A percentile compares a stretch with the other conserved stretches of the same genome.
Evolutionary conservation across 2,329 filamentous ascomycete species (phyloP).

Genomic region (Daldinia sp.): DNA sequence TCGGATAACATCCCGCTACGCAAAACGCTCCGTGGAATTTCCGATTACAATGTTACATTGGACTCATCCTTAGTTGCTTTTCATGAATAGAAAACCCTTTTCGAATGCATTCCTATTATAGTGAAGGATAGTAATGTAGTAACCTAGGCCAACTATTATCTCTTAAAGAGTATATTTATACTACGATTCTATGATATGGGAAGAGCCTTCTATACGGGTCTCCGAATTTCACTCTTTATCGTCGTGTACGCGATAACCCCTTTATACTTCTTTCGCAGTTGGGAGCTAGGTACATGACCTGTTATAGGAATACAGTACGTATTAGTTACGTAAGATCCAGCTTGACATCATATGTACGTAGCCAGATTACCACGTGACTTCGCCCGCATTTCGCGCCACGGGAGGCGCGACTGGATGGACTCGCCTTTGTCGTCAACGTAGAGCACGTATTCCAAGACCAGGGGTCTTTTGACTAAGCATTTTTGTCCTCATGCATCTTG

Average conservation of each 20-base stretch:
- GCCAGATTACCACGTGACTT: conserved; percentile 28
- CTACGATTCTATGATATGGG: neutral
- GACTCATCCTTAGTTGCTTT: conserved; percentile 3
- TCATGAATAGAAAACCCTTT: neutral
- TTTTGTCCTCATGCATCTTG: conserved; percentile 46
- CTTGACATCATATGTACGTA: neutral
- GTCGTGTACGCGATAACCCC: neutral
- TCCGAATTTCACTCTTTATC: neutral
- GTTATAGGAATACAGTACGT: neutral
- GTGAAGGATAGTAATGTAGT: neutral
- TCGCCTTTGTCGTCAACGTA: conserved; percentile 30
- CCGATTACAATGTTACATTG: neutral
- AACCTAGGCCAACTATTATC: too few species aligned
- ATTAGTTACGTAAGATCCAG: neutral
- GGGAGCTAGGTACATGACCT: too few species aligned
- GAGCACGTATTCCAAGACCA: neutral
- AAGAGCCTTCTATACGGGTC: neutral
- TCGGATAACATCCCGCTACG: conserved; percentile 1
- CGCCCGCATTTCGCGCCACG: conserved; percentile 37
- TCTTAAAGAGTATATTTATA: too few species aligned
- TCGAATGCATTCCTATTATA: neutral
- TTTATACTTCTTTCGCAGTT: neutral
- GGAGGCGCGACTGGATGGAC: conserved; percentile 22
- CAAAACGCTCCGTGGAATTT: neutral
- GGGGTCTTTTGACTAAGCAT: conserved; percentile 4